Evolutionary conservation across 2,329 filamentous ascomycete species (phyloP).

Genomic region (Fusarium papillatum): DNA sequence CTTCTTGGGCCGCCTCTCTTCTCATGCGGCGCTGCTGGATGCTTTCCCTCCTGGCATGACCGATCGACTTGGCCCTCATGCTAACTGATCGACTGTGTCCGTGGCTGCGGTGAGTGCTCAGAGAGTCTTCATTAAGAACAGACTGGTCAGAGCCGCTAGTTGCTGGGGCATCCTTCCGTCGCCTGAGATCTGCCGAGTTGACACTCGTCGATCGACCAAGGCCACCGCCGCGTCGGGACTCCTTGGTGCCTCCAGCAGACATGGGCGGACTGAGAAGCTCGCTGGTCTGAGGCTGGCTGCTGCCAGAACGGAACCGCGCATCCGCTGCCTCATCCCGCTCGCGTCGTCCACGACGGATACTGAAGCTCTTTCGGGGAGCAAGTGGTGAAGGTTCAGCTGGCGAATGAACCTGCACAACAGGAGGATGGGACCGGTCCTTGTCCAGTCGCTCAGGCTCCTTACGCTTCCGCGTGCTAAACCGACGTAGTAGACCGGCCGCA

Average conservation of each 20-base stretch:
- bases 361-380: constrained; percentile 88
- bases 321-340: constrained; percentile 65
- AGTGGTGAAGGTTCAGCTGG: constrained; percentile 73
- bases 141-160: constrained; percentile 88
- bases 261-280: constrained; percentile 83
- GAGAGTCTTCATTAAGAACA: constrained; percentile 65
- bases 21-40: constrained; percentile 87
- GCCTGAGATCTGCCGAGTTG: constrained; percentile 85
- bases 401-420: constrained; percentile 82
- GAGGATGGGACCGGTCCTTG: constrained; percentile 77
- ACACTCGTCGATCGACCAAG: constrained; percentile 92
- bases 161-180: constrained; percentile 78
- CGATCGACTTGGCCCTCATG: constrained; percentile 86
- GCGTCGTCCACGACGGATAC: constrained; percentile 74
- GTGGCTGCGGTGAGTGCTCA: constrained; percentile 64
- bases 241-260: constrained; percentile 67
- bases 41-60: constrained; percentile 90
- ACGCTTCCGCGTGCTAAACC: constrained; percentile 90
- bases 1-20: constrained; percentile 79
- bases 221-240: constrained; percentile 72
- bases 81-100: constrained; percentile 71
- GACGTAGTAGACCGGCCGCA: constrained; percentile 84
- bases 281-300: constrained; percentile 79
- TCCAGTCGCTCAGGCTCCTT: constrained; percentile 75
- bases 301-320: constrained; percentile 66